Conservation (phyloP, 163 green algal genomes). For the Coccomyxa subellipsoidea region DNA sequence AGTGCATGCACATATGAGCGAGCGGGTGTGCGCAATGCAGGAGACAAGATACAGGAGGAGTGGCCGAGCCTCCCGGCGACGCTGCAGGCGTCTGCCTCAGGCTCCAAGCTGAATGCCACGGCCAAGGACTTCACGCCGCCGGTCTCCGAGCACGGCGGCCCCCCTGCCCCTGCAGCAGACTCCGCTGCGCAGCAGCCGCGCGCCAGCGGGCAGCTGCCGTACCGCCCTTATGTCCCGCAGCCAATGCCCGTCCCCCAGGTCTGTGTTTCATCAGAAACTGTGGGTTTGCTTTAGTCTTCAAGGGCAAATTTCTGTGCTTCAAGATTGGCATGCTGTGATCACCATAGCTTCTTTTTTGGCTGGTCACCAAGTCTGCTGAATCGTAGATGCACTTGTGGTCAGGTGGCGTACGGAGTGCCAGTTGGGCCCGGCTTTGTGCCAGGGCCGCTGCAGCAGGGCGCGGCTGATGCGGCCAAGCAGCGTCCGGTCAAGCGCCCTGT, state of each 20-base stretch:
- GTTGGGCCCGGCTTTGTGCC: background rate
- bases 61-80: background rate
- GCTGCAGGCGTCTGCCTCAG: background rate
- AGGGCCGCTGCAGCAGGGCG: slow-evolving; percentile 8
- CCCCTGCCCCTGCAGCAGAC: background rate
- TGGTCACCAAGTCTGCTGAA: too few species aligned
- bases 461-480: background rate
- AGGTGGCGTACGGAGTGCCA: background rate
- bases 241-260: background rate
- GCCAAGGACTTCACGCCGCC: background rate
- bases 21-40: background rate
- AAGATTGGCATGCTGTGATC: too few species aligned
- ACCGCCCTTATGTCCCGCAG: background rate
- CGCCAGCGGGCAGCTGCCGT: background rate
- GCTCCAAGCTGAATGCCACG: background rate
- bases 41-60: background rate
- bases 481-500: slow-evolving; percentile 9
- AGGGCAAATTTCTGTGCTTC: too few species aligned
- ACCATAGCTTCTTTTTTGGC: too few species aligned
- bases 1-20: too few species aligned
- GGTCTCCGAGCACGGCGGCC: background rate
- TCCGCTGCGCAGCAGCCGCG: background rate
- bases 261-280: background rate
- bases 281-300: too few species aligned
- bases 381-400: too few species aligned